phyloP scores from a whole-genome alignment of 2,329 filamentous ascomycete species.

The Zymoseptoria tritici region DNA sequence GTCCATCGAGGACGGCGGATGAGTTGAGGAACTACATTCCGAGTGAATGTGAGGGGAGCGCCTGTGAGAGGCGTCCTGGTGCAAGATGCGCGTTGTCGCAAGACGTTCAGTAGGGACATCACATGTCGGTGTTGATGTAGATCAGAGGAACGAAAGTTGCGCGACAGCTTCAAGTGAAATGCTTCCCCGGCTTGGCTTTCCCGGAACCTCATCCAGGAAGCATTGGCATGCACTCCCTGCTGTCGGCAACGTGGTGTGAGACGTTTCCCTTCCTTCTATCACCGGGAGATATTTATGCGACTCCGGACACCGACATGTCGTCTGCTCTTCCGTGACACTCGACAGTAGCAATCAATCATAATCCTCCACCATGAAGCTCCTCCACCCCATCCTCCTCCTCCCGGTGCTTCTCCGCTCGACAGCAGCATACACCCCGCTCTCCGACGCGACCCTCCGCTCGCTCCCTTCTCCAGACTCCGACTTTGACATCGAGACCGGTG shows the following conservation, averaged over 20 bases:
- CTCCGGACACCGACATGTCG: neutral
- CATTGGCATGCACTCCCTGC: neutral
- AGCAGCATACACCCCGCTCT: slow-evolving; percentile 54
- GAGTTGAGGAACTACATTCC: neutral
- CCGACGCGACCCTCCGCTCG: slow-evolving; percentile 63
- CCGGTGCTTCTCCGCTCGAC: slow-evolving; percentile 26
- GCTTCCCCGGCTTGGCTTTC: neutral
- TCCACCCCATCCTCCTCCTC: slow-evolving; percentile 19
- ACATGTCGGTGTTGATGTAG: slow-evolving; percentile 14
- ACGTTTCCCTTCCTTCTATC: neutral
- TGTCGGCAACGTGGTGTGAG: neutral
- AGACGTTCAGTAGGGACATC: slow-evolving; percentile 14
- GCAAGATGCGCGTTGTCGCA: slow-evolving; percentile 8
- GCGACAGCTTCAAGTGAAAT: neutral
- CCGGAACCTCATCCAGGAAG: neutral
- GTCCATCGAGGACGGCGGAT: neutral
- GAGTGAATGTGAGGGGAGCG: neutral
- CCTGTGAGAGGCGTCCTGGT: neutral
- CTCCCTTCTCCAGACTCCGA: slow-evolving; percentile 60
- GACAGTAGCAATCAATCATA: neutral
- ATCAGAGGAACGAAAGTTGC: neutral
- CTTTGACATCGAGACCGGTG: slow-evolving; percentile 70
- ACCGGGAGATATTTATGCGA: neutral
- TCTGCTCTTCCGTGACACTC: neutral
- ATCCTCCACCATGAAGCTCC: slow-evolving; percentile 17